These are phyloP conservation scores for Pestalotiopsis fici DNA, from an alignment of 2,329 filamentous ascomycete species.

Conservation along the genomic window DNA sequence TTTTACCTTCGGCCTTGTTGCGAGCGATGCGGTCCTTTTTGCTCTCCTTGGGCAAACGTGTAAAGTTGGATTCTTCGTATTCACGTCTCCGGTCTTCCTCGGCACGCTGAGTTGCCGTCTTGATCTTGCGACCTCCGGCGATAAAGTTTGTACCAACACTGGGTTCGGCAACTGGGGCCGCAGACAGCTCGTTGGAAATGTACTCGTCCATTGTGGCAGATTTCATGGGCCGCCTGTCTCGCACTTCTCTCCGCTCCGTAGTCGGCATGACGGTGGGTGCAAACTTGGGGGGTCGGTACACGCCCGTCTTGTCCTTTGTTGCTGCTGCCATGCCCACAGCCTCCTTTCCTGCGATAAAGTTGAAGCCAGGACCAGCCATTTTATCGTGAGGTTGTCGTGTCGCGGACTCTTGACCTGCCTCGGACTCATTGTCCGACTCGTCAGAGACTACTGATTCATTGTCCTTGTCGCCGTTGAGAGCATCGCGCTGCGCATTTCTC, in stretches of 20 bases:
- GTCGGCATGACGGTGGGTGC: slow-evolving; percentile 83
- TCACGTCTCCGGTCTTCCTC: slow-evolving; percentile 77
- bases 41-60: slow-evolving; percentile 79
- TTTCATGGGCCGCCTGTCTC: slow-evolving; percentile 64
- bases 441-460: slow-evolving; percentile 38
- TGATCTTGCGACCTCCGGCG: slow-evolving; percentile 74
- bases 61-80: slow-evolving; percentile 93
- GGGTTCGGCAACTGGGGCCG: slow-evolving; percentile 79
- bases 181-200: slow-evolving; percentile 79
- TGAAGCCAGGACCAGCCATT: slow-evolving; percentile 37
- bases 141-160: slow-evolving; percentile 91
- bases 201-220: slow-evolving; percentile 93
- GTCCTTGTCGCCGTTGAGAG: slow-evolving; percentile 30
- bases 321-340: slow-evolving; percentile 30
- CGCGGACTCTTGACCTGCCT: slow-evolving; percentile 29
- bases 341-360: slow-evolving; percentile 35
- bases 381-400: slow-evolving; percentile 21
- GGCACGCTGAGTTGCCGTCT: slow-evolving; percentile 74
- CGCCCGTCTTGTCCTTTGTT: slow-evolving; percentile 57
- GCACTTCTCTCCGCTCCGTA: slow-evolving; percentile 61
- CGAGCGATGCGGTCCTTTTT: slow-evolving; percentile 83
- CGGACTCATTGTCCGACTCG: slow-evolving; percentile 22
- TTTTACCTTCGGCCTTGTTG: slow-evolving; percentile 49
- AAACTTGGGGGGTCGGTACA: slow-evolving; percentile 88
- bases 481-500: slow-evolving; percentile 39